Evolutionary conservation across 768 basidiomycete genomes (phyloP), one percentile per base, ranked within the genome.

Genomic region (Lactifluus pinguis): DNA sequence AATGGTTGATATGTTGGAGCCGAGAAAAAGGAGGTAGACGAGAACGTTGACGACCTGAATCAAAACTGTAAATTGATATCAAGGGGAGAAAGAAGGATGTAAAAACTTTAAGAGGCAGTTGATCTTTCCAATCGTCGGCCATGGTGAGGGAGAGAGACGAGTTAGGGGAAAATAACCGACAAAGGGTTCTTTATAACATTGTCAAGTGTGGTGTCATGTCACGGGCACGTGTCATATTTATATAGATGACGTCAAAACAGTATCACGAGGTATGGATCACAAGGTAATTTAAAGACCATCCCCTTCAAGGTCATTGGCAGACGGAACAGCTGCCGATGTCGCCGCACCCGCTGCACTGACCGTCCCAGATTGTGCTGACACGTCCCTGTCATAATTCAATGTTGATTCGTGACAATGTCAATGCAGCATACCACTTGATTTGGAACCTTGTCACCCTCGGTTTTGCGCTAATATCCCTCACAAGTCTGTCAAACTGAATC

Each of bases 381-480:
- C 63, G 29, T 63, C 60, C 60, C 58, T 59, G 62, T 55, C 19
- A 13, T 10, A 3, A 44, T 19, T 59, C 44, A 49, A 49, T 42
- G 30, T 49, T 45, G 61, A 39, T 14, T 4, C 13, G 52, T 48
- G 41, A 3, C 45, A 52, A 72, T 3, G 11, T 14, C 25, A 34
- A 41, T 8, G 36, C 25, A 25, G 25, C 86, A 15, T 61, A 87
- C 89, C 89, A 92, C 74, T 88, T 89, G 64, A 92, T 92, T 70
- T 91, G 88, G 68, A 91, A 92, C 53, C 95, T 80, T 53, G 97
- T 99, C 41, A 99, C 97, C 50, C 95, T 80, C 36, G 94, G 93
- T 69, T 97, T 98, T 53, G 85, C 79, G 66, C 85, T 93, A 71
- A 98, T 86, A 68, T 95, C 92, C 65, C 97, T 79, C 62, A 90